A percentile compares a stretch with the other conserved stretches of the same genome.
Conservation (phyloP, 2,329 filamentous ascomycete genomes). For the Epichloe elymi region DNA sequence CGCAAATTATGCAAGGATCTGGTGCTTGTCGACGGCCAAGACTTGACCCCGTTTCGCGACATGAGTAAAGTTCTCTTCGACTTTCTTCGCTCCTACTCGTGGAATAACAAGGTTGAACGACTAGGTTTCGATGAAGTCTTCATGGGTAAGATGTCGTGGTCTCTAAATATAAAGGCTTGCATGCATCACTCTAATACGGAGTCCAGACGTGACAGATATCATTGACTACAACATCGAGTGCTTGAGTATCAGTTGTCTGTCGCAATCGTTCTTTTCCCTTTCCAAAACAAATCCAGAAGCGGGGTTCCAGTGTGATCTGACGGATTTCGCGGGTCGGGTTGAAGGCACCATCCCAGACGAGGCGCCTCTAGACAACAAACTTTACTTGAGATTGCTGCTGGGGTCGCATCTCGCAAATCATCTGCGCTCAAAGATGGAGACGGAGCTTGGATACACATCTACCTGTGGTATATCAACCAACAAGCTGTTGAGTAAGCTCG, state of each 20-base stretch:
- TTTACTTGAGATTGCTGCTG: conserved; percentile 52
- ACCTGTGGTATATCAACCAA: conserved; percentile 81
- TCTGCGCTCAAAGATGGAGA: conserved; percentile 58
- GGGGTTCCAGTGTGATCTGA: conserved; percentile 73
- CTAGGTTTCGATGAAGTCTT: conserved; percentile 83
- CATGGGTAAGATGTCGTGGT: conserved; percentile 22
- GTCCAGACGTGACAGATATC: conserved; percentile 70
- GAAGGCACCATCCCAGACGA: conserved; percentile 14
- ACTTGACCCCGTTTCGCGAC: conserved; percentile 73
- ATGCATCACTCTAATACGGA: background rate
- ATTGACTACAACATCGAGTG: conserved; percentile 66
- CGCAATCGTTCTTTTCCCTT: conserved; percentile 67
- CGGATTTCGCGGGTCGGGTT: conserved; percentile 49
- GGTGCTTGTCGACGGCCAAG: conserved; percentile 76
- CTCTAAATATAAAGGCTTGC: background rate
- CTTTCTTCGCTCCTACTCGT: conserved; percentile 60
- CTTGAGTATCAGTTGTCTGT: conserved; percentile 52
- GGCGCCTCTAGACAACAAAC: conserved; percentile 20
- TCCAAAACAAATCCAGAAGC: conserved; percentile 57
- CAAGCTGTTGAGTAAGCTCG: conserved; percentile 76
- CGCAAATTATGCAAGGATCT: conserved; percentile 70
- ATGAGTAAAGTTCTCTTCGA: conserved; percentile 69
- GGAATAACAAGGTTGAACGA: conserved; percentile 66
- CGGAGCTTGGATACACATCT: conserved; percentile 69
- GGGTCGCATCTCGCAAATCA: conserved; percentile 71